Conservation (phyloP, 345 rosid species). For the Balakata baccata region DNA sequence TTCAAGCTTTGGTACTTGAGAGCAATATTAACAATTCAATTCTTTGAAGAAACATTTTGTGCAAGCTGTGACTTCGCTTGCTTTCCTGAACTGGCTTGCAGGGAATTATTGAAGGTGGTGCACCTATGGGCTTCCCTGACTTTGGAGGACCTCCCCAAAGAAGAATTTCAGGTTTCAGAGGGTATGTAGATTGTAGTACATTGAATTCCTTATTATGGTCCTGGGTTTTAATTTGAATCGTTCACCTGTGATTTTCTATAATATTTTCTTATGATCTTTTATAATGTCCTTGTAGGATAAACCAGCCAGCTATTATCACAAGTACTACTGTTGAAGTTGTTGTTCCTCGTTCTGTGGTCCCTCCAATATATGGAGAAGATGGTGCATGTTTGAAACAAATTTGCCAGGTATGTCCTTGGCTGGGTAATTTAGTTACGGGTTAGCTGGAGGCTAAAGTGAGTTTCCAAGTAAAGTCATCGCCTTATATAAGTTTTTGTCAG, state of each 20-base stretch:
- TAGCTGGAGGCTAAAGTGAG: background rate
- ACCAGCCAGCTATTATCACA: constrained; percentile 59
- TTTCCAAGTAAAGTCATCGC: background rate
- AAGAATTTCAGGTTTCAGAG: constrained; percentile 50
- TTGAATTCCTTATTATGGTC: background rate
- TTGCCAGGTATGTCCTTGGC: constrained; percentile 45
- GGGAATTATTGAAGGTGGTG: constrained; percentile 45
- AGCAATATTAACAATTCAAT: background rate
- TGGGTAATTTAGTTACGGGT: background rate
- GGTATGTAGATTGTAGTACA: constrained; percentile 33
- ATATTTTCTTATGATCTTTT: background rate
- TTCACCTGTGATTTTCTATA: constrained; percentile 6
- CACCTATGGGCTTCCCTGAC: constrained; percentile 47
- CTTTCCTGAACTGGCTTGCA: constrained; percentile 27
- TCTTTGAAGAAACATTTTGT: constrained; percentile 1
- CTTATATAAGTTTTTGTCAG: background rate
- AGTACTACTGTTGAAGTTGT: constrained; percentile 69
- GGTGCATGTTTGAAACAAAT: constrained; percentile 72
- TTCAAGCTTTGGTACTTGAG: background rate
- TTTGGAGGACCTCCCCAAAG: constrained; percentile 50
- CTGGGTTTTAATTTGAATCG: constrained; percentile 1
- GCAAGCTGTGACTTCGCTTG: constrained; percentile 12
- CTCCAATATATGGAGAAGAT: constrained; percentile 63
- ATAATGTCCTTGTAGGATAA: constrained; percentile 28
- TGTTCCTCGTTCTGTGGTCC: constrained; percentile 68